A percentile compares a stretch with the other conserved stretches of the same genome.
Evolutionary conservation across 768 basidiomycete genomes (phyloP).

Genomic region (Termitomyces sp.): DNA sequence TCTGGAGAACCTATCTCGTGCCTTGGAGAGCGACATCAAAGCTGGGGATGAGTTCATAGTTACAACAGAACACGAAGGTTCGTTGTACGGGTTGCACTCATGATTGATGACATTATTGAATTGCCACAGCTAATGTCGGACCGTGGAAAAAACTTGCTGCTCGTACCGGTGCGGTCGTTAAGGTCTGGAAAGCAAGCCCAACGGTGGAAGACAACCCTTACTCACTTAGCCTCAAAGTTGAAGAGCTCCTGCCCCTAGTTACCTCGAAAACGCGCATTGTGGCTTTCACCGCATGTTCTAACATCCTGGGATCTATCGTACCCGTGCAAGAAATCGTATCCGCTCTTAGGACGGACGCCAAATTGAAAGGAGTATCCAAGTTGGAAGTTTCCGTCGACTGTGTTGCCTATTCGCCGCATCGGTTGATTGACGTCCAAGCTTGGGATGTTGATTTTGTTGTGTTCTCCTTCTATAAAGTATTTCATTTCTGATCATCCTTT

Average conservation of each 20-base stretch:
- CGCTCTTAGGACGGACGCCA: slow-evolving; percentile 46
- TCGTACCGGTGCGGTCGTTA: slow-evolving; percentile 46
- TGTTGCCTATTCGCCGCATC: slow-evolving; percentile 75
- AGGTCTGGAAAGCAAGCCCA: slow-evolving; percentile 52
- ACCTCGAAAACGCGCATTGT: slow-evolving; percentile 63
- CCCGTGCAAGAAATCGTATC: slow-evolving; percentile 54
- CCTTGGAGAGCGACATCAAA: slow-evolving; percentile 48
- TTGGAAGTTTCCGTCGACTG: slow-evolving; percentile 71
- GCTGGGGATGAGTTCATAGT: slow-evolving; percentile 70
- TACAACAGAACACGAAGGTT: slow-evolving; percentile 80
- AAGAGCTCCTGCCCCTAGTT: slow-evolving; percentile 58
- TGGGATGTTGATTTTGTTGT: slow-evolving; percentile 77
- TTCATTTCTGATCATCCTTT: not conserved
- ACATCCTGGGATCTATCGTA: slow-evolving; percentile 63
- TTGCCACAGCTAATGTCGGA: slow-evolving; percentile 56
- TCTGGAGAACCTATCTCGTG: slow-evolving; percentile 62
- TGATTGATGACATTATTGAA: not conserved
- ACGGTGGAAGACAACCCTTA: slow-evolving; percentile 58
- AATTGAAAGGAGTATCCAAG: slow-evolving; percentile 47
- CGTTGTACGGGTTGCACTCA: not conserved
- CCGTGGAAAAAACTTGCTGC: slow-evolving; percentile 74
- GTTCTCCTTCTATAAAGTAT: slow-evolving; percentile 74
- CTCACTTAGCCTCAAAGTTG: slow-evolving; percentile 47
- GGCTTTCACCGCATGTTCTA: slow-evolving; percentile 71
- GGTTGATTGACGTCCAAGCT: slow-evolving; percentile 61